Base-by-base conservation (phyloP, 2,329 filamentous ascomycete species). In the Mycosphaerelloides madeirae region DNA sequence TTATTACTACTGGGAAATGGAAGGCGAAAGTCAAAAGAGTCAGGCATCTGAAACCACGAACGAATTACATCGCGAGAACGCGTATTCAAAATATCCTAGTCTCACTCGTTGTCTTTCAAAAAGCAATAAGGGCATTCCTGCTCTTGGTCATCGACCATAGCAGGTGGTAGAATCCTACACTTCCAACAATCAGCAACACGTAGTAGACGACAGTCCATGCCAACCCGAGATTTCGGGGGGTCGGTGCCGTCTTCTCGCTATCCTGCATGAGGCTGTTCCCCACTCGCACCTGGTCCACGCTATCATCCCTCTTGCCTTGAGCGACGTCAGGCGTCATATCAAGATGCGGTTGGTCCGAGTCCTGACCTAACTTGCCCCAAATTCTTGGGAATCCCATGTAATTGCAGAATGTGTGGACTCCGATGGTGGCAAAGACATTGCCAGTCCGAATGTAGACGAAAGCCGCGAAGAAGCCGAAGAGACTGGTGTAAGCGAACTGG, bases 381-480 rank as follows among this genome's bases (percentile, higher is more conserved):
- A 97, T 69, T 6, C 89, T 78, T 16, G 93, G 93, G 38, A 97
- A 71, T 6, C 93, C 93, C 77, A 90, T 86, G 71, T 79, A 85
- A 63, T 98, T 98, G 71, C 93, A 98, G 63, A 97, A 93, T 8
- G 80, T 77, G 62, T 98, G 93, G 4, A 87, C 83, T 15, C 83
- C 62, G 41, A 91, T 82, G 25, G 84, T 84, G 11, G 85, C 83
- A 31, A 83, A 75, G 31, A 97, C 68, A 37, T 85, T 94, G 3
- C 88, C 89, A 0, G 89, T 94, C 29, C 91, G 82, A 15, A 98
- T 63, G 60, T 85, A 95, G 15, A 96, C 60, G 58, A 97, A 98
- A 0, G 87, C 89, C 3, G 86, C 90, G 67, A 93, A 95, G 67
- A 88, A 89, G 50, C 93, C 93, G 60, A 98, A 98, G 4, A 97